phyloP scores from a whole-genome alignment of 2,329 filamentous ascomycete species.

The Gaeumannomyces sp. region DNA sequence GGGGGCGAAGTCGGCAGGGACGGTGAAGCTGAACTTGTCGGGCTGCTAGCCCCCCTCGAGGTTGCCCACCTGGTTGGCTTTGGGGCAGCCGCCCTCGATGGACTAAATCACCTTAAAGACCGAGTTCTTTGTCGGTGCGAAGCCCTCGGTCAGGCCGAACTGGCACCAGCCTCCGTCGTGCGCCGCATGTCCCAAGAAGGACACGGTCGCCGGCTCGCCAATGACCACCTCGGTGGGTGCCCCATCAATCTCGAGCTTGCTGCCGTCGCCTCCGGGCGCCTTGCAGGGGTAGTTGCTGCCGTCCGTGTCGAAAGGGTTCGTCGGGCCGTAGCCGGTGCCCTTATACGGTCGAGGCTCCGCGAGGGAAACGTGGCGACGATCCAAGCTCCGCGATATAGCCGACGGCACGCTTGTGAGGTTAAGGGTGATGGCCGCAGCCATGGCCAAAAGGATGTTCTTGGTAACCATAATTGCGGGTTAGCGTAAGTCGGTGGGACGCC shows the following conservation, averaged over 20 bases:
- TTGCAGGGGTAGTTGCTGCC: constrained; percentile 8
- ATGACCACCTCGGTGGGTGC: background rate
- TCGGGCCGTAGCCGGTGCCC: background rate
- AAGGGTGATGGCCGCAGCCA: too few relatives aligned
- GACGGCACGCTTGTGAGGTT: too few relatives aligned
- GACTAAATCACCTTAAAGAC: constrained; percentile 25
- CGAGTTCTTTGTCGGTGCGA: constrained; percentile 1
- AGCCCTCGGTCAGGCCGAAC: constrained; percentile 20
- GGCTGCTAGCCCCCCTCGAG: constrained; percentile 14
- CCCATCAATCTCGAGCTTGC: constrained; percentile 1
- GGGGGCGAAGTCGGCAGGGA: constrained; percentile 20
- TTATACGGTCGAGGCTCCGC: background rate
- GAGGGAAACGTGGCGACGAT: constrained; percentile 4
- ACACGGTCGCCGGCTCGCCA: constrained; percentile 7
- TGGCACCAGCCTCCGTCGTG: constrained; percentile 21
- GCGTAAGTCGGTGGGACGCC: too few relatives aligned
- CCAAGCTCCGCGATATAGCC: background rate
- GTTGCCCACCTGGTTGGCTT: constrained; percentile 13
- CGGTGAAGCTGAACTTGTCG: constrained; percentile 20
- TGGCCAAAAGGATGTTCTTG: too few relatives aligned
- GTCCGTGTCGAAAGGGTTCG: constrained; percentile 7
- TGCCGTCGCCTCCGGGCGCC: background rate
- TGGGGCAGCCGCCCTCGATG: constrained; percentile 26
- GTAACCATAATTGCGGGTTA: too few relatives aligned
- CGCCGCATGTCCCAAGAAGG: constrained; percentile 18